Conservation (phyloP, 2,329 filamentous ascomycete species). For the Colletotrichum sp. region DNA sequence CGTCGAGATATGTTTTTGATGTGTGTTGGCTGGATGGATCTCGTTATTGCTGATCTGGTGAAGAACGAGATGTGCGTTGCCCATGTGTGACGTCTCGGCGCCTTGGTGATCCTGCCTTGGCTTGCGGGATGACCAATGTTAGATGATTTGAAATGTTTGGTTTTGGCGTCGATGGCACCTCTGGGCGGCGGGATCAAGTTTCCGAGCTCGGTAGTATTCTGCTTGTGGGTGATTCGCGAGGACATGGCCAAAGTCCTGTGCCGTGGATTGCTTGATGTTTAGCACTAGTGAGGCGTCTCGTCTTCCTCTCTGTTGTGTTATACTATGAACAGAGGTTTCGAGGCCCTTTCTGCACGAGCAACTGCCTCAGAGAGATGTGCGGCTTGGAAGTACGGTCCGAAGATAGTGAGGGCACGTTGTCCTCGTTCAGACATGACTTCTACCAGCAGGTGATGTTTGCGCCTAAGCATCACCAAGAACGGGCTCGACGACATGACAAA, state of each 20-base stretch:
- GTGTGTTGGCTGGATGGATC: neutral
- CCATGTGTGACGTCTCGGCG: neutral
- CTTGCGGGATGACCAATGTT: neutral
- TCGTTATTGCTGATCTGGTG: neutral
- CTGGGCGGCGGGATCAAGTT: neutral
- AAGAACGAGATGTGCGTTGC: neutral
- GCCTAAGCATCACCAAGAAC: accelerated
- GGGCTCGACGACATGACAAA: no score
- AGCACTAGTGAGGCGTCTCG: neutral
- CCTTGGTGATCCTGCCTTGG: neutral
- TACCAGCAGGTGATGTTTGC: accelerated
- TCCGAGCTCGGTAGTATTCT: neutral
- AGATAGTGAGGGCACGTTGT: neutral
- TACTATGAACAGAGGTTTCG: neutral
- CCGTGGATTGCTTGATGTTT: neutral
- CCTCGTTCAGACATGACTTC: neutral
- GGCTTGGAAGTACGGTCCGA: neutral
- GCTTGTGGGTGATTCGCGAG: neutral
- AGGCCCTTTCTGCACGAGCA: accelerated
- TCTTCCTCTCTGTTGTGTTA: neutral
- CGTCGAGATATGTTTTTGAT: neutral
- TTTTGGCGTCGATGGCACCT: neutral
- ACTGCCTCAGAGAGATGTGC: accelerated
- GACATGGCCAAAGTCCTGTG: neutral
- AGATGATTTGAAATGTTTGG: neutral